Evolutionary conservation across 495 filamentous ascomycete species (phyloP).

Genomic region (Penicillium verhagenii): DNA sequence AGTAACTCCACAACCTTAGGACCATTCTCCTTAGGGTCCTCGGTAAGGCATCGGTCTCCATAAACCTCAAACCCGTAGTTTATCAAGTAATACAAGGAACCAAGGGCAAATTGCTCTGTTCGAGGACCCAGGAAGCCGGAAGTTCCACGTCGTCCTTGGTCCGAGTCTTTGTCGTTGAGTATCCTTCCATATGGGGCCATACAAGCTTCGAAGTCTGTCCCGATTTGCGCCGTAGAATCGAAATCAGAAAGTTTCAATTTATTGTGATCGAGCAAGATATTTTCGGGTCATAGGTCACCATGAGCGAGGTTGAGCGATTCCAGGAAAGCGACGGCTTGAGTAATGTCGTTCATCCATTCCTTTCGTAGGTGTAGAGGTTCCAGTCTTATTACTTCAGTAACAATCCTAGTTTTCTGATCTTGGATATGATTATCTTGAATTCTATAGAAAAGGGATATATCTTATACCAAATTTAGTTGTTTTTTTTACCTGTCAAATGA

Average conservation of each 20-base stretch:
- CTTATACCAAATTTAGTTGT: no score
- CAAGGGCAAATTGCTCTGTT: conserved; percentile 40
- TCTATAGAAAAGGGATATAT: conserved; percentile 7
- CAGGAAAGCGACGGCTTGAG: conserved; percentile 37
- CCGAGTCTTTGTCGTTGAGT: conserved; percentile 23
- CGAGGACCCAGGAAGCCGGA: conserved; percentile 30
- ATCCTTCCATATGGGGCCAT: conserved; percentile 27
- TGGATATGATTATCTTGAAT: conserved; percentile 11
- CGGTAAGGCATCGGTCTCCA: conserved; percentile 30
- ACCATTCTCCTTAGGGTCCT: conserved; percentile 36
- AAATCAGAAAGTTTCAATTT: conserved; percentile 32
- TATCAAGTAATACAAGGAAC: conserved; percentile 38
- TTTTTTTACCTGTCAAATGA: no score
- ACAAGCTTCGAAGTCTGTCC: conserved; percentile 27
- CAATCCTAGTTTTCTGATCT: conserved; percentile 16
- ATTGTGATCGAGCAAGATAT: conserved; percentile 29
- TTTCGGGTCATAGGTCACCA: conserved; percentile 34
- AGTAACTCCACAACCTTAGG: conserved; percentile 32
- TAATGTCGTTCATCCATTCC: conserved; percentile 42
- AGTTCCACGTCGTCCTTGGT: conserved; percentile 26
- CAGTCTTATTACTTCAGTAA: conserved; percentile 30
- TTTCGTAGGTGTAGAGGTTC: conserved; percentile 32
- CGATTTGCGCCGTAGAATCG: conserved; percentile 30
- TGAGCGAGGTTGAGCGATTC: conserved; percentile 41
- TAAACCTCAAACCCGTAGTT: conserved; percentile 43